phyloP scores from a whole-genome alignment of 257 asterid genomes.

The Ajuga chamaepitys region DNA sequence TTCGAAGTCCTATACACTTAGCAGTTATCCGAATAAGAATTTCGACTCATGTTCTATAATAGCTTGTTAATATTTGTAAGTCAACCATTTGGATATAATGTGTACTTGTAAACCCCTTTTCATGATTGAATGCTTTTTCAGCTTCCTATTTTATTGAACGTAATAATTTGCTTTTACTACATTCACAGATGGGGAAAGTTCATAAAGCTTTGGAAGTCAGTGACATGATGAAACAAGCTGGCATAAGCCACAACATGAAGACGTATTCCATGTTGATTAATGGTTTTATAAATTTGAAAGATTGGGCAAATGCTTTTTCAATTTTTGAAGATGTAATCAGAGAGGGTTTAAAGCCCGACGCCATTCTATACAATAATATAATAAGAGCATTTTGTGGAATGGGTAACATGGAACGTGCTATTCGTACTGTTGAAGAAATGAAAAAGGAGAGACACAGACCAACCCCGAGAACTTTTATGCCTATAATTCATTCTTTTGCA shows the following conservation, averaged over 20 bases:
- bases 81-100: background rate
- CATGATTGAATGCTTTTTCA: background rate
- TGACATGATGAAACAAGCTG: conserved; percentile 64
- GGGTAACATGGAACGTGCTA: conserved; percentile 91
- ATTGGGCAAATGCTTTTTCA: conserved; percentile 98
- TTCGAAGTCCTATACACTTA: background rate
- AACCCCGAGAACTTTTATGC: conserved; percentile 80
- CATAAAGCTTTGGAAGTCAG: conserved; percentile 83
- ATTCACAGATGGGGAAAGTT: conserved; percentile 63
- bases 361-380: conserved; percentile 80
- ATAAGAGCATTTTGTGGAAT: conserved; percentile 89
- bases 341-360: conserved; percentile 86
- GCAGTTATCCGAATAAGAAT: background rate
- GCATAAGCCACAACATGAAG: conserved; percentile 82
- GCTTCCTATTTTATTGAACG: background rate
- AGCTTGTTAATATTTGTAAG: background rate
- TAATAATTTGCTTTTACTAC: background rate
- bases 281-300: conserved; percentile 76
- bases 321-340: conserved; percentile 75
- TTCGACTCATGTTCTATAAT: background rate
- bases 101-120: no score
- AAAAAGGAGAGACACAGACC: conserved; percentile 70
- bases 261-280: conserved; percentile 95
- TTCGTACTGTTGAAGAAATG: conserved; percentile 84
- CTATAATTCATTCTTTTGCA: conserved; percentile 80